A percentile compares a stretch with the other conserved stretches of the same genome.
phyloP scores from a whole-genome alignment of 2,329 filamentous ascomycete species.

The Fusarium heterosporum region DNA sequence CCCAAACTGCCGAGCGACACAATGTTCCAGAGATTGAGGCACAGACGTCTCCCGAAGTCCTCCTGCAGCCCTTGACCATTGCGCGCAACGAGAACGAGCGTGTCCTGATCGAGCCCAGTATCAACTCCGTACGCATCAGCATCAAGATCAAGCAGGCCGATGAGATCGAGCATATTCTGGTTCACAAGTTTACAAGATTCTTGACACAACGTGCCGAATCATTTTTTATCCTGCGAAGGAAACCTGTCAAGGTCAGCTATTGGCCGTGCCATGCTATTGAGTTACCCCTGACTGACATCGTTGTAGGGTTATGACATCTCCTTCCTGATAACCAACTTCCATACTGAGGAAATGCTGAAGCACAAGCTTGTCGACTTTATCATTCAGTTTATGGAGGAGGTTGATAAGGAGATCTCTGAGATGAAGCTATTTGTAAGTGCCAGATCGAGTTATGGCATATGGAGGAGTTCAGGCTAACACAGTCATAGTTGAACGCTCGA shows the following conservation, averaged over 20 bases:
- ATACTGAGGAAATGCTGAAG: constrained; percentile 98
- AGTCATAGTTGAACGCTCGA: constrained; percentile 84
- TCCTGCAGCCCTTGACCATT: constrained; percentile 90
- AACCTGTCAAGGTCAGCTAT: constrained; percentile 85
- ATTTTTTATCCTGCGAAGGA: constrained; percentile 95
- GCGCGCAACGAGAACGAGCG: constrained; percentile 97
- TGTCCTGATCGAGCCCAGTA: constrained; percentile 93
- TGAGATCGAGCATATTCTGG: constrained; percentile 97
- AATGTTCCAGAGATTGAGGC: constrained; percentile 99
- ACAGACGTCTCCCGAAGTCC: constrained; percentile 89
- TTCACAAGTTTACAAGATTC: constrained; percentile 98
- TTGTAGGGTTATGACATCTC: constrained; percentile 95
- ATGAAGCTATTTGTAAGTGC: constrained; percentile 97
- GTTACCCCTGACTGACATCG: constrained; percentile 36
- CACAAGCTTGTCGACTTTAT: constrained; percentile 99
- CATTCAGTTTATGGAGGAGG: constrained; percentile 99
- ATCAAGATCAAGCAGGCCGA: constrained; percentile 99
- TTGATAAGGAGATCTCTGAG: constrained; percentile 99
- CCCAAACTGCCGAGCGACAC: constrained; percentile 94
- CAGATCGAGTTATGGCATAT: neutral
- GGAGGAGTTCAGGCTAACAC: constrained; percentile 28
- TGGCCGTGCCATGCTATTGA: neutral
- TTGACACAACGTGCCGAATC: constrained; percentile 84
- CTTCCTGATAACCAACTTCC: constrained; percentile 98
- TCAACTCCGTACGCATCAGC: constrained; percentile 97